These are phyloP conservation scores for Dryas octopetala DNA, from an alignment of 306 rosid species.

Conservation along the genomic window DNA sequence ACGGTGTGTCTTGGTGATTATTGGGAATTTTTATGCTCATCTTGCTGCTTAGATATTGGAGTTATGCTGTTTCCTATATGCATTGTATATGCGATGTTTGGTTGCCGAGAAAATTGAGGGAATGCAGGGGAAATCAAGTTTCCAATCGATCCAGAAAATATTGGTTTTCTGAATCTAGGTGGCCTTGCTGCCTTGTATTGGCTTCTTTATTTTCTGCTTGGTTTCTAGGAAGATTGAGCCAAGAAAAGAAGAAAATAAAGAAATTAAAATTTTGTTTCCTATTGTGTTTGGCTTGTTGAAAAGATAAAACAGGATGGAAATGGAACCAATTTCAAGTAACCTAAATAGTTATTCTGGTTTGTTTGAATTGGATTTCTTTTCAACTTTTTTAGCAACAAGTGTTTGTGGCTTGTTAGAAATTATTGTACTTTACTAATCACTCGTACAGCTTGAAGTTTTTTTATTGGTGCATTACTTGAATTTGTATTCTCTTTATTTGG, in stretches of 20 bases:
- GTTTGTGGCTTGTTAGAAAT: neutral
- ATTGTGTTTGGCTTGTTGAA: neutral
- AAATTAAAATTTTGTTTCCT: neutral
- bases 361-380: neutral
- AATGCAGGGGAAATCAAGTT: neutral
- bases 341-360: neutral
- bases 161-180: no score
- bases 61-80: neutral
- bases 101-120: neutral
- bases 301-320: neutral
- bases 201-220: no score
- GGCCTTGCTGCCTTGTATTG: no score
- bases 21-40: neutral
- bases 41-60: neutral
- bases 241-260: neutral
- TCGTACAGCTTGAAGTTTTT: neutral
- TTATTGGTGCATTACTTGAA: no score
- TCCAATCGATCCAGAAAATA: neutral
- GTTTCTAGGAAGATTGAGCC: neutral
- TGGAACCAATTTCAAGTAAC: neutral
- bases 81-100: neutral
- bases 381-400: neutral
- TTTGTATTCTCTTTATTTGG: no score
- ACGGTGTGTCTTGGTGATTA: neutral
- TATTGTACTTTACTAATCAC: neutral